A percentile compares a stretch with the other conserved stretches of the same genome.
These are phyloP conservation scores for Babjeviella inositovora DNA, from an alignment of 805 yeast genomes.

Conservation along the genomic window DNA sequence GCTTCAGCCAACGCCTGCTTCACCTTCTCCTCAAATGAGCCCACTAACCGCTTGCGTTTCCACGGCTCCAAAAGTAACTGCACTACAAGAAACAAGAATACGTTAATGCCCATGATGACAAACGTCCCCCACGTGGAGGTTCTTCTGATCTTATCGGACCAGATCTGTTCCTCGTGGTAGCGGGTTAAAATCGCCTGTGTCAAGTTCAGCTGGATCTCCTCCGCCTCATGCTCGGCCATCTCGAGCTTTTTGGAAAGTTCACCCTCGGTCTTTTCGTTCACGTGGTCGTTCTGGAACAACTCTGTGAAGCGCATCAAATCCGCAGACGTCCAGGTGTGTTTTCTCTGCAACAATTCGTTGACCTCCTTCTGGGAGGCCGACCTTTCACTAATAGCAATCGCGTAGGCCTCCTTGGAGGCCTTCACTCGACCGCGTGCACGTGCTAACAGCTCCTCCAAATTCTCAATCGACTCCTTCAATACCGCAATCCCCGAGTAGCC, in stretches of 20 bases:
- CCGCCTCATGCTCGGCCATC: slow-evolving; percentile 43
- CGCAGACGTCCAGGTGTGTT: slow-evolving; percentile 60
- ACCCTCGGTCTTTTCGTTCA: slow-evolving; percentile 43
- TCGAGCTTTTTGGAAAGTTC: slow-evolving; percentile 29
- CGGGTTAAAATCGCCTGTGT: slow-evolving; percentile 71
- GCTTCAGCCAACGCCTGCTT: slow-evolving; percentile 29
- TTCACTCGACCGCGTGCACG: too few species aligned
- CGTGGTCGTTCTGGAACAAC: slow-evolving; percentile 69
- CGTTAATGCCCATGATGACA: slow-evolving; percentile 74
- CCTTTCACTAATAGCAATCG: slow-evolving; percentile 46
- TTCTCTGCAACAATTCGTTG: slow-evolving; percentile 75
- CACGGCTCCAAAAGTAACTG: slow-evolving; percentile 90
- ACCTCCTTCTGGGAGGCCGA: slow-evolving; percentile 67
- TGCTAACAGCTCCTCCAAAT: slow-evolving; percentile 26
- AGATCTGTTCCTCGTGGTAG: slow-evolving; percentile 92
- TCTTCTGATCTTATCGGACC: slow-evolving; percentile 93
- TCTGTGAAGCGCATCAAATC: slow-evolving; percentile 80
- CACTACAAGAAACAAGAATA: slow-evolving; percentile 60
- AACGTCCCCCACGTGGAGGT: slow-evolving; percentile 97
- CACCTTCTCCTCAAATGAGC: slow-evolving; percentile 72
- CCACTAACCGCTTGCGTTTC: slow-evolving; percentile 71
- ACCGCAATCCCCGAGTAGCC: slow-evolving; percentile 76
- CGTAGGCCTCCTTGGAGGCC: slow-evolving; percentile 30
- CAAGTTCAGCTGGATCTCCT: slow-evolving; percentile 49
- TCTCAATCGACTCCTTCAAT: slow-evolving; percentile 44